Base-by-base conservation (phyloP, 2,329 filamentous ascomycete genomes). In the Colletotrichum tofieldiae region DNA sequence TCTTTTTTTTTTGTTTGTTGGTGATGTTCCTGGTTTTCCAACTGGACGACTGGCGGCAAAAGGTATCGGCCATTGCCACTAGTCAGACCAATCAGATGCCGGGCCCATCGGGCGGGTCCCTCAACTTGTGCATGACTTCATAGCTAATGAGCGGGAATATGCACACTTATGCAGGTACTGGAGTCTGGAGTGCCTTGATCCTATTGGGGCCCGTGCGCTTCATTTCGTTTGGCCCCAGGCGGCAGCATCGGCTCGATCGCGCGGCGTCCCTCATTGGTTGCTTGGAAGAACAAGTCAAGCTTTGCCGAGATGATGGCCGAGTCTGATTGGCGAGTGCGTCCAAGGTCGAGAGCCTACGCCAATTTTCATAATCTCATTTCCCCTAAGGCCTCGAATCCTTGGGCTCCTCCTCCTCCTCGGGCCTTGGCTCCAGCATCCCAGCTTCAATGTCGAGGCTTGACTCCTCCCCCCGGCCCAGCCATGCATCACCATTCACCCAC, bases 161-260 rank as follows among this genome's bases (percentile, higher is more conserved):
- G 70, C 66, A 72, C 37, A 65, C 61, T 73, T 73, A 71, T 71
- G 71, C 71, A 73, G 61, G 71, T 71, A 72, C 65, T 12, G 45
- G 20, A 51, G 63, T 39, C 32, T 49, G 26, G 52, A 41, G 35
- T 39, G 35, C 43, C 45, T 47, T 23, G 32, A 37, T 41, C 32
- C 47, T 12, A 26, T 8, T 45, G 23, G 35, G 41, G 56, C 26
- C 67, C 43, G 67, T 73, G 71, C 47, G 54, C 47, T 73, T 73
- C 61, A 73, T 71, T 73, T 73, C 67, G 26, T 73, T 62, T 71
- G 55, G 71, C 39, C 47, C 43, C 51, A 55, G n/a, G 35, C 41
- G 52, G 51, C 32, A 37, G 23, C 51, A 62, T 62, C 65, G 67
- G 37, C 67, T 71, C 58, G 63, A 32, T 67, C 47, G 67, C 67